Percentiles rank a stretch among this genome's conserved stretches.
Conservation (phyloP, 306 rosid genomes). For the Leucaena leucocephala region DNA sequence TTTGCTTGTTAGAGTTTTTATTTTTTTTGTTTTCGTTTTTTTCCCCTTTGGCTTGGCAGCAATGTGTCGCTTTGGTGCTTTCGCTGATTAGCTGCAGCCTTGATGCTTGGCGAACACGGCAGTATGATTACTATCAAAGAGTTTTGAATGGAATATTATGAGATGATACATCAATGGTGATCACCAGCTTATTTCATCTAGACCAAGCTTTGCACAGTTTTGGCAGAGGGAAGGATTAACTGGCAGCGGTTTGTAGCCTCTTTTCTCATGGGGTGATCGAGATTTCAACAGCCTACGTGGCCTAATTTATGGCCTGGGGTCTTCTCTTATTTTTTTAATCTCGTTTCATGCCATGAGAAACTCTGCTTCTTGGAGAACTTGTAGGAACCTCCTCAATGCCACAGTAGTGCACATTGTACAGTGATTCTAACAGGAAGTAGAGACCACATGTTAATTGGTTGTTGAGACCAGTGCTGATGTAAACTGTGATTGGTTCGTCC, state of each 20-base stretch:
- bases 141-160: constrained; percentile 95
- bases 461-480: constrained; percentile 31
- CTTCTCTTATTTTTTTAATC: neutral
- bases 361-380: constrained; percentile 39
- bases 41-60: constrained; percentile 52
- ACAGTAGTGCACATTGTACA: constrained; percentile 50
- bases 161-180: constrained; percentile 45
- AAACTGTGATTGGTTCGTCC: constrained; percentile 36
- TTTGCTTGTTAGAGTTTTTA: constrained; percentile 23
- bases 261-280: constrained; percentile 46
- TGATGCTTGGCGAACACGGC: constrained; percentile 98
- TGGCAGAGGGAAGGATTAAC: constrained; percentile 38
- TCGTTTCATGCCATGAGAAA: constrained; percentile 38
- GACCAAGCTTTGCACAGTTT: constrained; percentile 49
- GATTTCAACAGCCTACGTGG: constrained; percentile 40
- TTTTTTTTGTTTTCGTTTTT: neutral
- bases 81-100: constrained; percentile 94
- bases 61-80: constrained; percentile 94
- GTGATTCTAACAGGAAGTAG: constrained; percentile 42
- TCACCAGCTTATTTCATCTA: constrained; percentile 43
- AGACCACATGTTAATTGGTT: constrained; percentile 32
- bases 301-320: constrained; percentile 36
- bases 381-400: constrained; percentile 36
- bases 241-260: constrained; percentile 40
- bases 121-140: constrained; percentile 94